Evolutionary conservation across 2,329 filamentous ascomycete species (phyloP).

Genomic region (Claviceps purpurea): DNA sequence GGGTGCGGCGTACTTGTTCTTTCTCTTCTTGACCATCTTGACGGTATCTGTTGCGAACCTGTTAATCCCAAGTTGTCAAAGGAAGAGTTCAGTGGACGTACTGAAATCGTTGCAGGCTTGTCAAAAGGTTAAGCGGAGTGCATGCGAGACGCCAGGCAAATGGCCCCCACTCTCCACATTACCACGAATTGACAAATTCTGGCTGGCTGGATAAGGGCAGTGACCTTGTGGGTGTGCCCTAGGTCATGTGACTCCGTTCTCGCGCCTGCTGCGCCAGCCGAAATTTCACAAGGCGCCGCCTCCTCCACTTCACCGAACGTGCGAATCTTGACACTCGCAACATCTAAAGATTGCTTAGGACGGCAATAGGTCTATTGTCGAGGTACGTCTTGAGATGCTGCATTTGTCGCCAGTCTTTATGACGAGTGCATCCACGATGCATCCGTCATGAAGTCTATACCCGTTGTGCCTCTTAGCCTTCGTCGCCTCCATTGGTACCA

Average conservation of each 20-base stretch:
- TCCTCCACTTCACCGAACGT: slow-evolving; percentile 13
- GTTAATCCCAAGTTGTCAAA: slow-evolving; percentile 19
- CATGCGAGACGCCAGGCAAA: neutral
- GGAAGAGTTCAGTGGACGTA: slow-evolving; percentile 7
- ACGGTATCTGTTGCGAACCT: slow-evolving; percentile 34
- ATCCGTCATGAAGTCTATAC: slow-evolving; percentile 18
- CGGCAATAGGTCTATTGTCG: slow-evolving; percentile 47
- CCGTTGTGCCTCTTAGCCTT: slow-evolving; percentile 2
- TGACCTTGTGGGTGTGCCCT: slow-evolving; percentile 11
- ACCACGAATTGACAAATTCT: slow-evolving; percentile 2
- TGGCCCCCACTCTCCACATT: slow-evolving; percentile 7
- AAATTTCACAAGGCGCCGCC: slow-evolving; percentile 18
- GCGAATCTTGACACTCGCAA: slow-evolving; percentile 21
- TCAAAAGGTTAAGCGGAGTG: slow-evolving; percentile 4
- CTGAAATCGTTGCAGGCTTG: neutral
- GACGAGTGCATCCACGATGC: slow-evolving; percentile 17
- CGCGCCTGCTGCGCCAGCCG: slow-evolving; percentile 6
- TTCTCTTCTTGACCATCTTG: slow-evolving; percentile 62
- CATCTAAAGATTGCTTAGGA: slow-evolving; percentile 51
- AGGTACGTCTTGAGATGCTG: slow-evolving; percentile 47
- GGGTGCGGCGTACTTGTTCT: slow-evolving; percentile 42
- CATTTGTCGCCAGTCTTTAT: slow-evolving; percentile 15
- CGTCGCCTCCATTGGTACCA: slow-evolving; percentile 5
- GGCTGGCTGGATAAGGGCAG: slow-evolving; percentile 10
- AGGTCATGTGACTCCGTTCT: slow-evolving; percentile 13